Evolutionary conservation across 352 stramenopile species (phyloP).

Genomic region (Globisporangium perplexum): DNA sequence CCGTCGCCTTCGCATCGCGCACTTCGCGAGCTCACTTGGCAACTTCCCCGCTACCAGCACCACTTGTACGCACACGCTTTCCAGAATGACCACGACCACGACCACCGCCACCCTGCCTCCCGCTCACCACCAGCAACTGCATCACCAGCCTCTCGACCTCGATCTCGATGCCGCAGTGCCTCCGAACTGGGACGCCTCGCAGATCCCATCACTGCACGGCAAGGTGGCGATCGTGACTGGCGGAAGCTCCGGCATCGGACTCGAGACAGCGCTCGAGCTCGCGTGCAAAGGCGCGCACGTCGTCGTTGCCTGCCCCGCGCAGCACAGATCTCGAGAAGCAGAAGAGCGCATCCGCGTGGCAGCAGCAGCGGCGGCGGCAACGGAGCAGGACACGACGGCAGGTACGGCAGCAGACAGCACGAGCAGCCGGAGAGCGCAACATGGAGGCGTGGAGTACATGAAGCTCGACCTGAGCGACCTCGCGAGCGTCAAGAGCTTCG

Average conservation of each 20-base stretch:
- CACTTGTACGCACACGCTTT: not conserved
- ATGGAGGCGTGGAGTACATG: conserved; percentile 31
- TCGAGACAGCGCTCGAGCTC: conserved; percentile 21
- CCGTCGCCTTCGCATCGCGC: too few species aligned
- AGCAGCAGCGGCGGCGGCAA: conserved; percentile 13
- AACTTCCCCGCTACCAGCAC: not conserved
- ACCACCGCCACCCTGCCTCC: not conserved
- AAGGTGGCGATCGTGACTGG: conserved; percentile 33
- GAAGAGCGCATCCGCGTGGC: conserved; percentile 10
- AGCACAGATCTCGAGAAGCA: conserved; percentile 3
- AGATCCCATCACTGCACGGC: conserved; percentile 16
- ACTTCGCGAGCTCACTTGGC: conserved; percentile 1
- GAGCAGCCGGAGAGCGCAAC: not conserved
- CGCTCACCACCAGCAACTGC: not conserved
- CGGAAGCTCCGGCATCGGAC: conserved; percentile 21
- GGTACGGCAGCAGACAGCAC: not conserved
- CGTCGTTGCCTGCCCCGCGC: conserved; percentile 20
- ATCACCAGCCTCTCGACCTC: not conserved
- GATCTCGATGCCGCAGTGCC: conserved; percentile 2
- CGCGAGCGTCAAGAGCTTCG: conserved; percentile 24
- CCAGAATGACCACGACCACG: not conserved
- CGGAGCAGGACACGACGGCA: conserved; percentile 11
- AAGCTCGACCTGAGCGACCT: conserved; percentile 30
- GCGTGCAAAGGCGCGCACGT: conserved; percentile 22
- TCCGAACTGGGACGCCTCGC: conserved; percentile 14